These are phyloP conservation scores for Tetracladium marchalianum DNA, from an alignment of 495 filamentous ascomycete genomes.

Conservation along the genomic window DNA sequence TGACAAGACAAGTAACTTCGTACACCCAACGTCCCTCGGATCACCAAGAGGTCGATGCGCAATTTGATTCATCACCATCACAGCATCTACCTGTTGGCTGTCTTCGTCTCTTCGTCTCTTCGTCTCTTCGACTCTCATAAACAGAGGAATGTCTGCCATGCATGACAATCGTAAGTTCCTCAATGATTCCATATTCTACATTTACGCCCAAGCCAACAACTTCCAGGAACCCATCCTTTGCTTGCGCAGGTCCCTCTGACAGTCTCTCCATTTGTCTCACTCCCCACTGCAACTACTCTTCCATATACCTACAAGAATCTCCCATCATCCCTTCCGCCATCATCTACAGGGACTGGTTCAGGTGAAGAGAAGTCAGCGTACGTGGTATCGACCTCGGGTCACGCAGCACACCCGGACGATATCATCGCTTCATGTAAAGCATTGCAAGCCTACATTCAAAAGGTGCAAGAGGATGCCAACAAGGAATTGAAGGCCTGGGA, in stretches of 20 bases:
- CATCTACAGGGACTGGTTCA: conserved; percentile 44
- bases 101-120: too few relatives aligned
- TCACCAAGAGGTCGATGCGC: too few relatives aligned
- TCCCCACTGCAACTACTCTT: conserved; percentile 81
- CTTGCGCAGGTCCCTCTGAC: conserved; percentile 88
- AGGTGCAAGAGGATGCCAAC: conserved; percentile 52
- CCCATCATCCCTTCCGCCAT: conserved; percentile 74
- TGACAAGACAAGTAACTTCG: too few relatives aligned
- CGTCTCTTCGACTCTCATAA: too few relatives aligned
- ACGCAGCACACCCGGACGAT: conserved; percentile 70
- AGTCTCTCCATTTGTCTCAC: conserved; percentile 87
- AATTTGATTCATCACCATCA: too few relatives aligned
- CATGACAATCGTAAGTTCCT: conserved; percentile 18
- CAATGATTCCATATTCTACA: not conserved
- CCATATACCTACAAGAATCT: conserved; percentile 92
- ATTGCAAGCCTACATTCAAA: conserved; percentile 62
- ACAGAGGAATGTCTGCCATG: conserved; percentile 2
- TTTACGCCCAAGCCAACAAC: not conserved
- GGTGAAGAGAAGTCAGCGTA: conserved; percentile 46
- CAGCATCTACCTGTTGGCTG: too few relatives aligned
- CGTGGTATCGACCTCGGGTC: conserved; percentile 62
- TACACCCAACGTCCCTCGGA: too few relatives aligned
- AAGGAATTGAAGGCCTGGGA: conserved; percentile 60
- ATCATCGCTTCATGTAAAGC: conserved; percentile 72
- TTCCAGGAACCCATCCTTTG: conserved; percentile 54